phyloP scores from a whole-genome alignment of 257 asterid genomes.

The Vinca minor region DNA sequence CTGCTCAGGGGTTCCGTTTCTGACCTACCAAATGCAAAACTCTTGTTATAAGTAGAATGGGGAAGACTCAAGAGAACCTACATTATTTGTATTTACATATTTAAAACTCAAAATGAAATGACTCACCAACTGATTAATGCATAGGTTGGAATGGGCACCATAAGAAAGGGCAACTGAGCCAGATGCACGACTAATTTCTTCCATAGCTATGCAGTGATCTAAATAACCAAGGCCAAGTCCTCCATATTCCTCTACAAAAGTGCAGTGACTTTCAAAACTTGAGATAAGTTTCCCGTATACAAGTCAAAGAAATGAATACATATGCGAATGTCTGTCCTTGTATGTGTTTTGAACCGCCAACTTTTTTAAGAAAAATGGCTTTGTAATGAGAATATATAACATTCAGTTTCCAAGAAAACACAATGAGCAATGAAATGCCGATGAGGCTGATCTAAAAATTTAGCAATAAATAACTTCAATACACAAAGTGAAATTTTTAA shows the following conservation, averaged over 20 bases:
- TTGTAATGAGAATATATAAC: neutral
- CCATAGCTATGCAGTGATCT: conserved; percentile 97
- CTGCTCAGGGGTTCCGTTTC: conserved; percentile 84
- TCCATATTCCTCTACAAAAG: conserved; percentile 75
- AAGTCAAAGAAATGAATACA: conserved; percentile 10
- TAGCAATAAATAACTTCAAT: neutral
- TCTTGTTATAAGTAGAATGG: conserved; percentile 7
- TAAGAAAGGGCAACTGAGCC: conserved; percentile 97
- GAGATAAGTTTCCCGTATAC: conserved; percentile 14
- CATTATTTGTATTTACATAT: conserved; percentile 12
- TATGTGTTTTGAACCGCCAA: neutral
- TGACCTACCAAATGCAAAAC: conserved; percentile 54
- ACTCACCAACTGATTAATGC: conserved; percentile 89
- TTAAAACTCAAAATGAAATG: conserved; percentile 18
- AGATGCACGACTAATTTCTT: conserved; percentile 96
- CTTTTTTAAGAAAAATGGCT: neutral
- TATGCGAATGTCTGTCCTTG: too few species aligned
- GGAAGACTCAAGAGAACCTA: conserved; percentile 1
- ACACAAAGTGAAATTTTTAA: neutral
- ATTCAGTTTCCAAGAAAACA: neutral
- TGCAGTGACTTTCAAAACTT: conserved; percentile 2
- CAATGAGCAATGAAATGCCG: neutral
- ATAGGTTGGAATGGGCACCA: conserved; percentile 95
- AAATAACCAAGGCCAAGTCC: conserved; percentile 98
- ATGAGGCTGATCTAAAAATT: neutral